Evolutionary conservation across 805 yeast genomes (phyloP).

Genomic region (Saccharomycodes ludwigii): DNA sequence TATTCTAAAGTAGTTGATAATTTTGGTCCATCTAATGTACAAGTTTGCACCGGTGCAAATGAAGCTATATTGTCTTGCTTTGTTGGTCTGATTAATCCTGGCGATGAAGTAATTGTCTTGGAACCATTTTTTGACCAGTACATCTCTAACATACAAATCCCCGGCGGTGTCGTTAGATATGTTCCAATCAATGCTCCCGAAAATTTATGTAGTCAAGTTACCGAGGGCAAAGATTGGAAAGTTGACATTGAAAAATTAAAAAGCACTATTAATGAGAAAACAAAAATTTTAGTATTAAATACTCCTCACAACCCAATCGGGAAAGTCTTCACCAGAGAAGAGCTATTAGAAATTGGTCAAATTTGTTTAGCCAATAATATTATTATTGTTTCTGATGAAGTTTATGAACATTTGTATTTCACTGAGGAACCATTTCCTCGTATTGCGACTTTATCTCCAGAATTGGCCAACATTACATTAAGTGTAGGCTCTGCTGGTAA

Average conservation of each 20-base stretch:
- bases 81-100: constrained; percentile 72
- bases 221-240: constrained; percentile 78
- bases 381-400: constrained; percentile 82
- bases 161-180: constrained; percentile 85
- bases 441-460: constrained; percentile 73
- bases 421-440: constrained; percentile 50
- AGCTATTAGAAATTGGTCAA: constrained; percentile 62
- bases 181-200: constrained; percentile 79
- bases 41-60: constrained; percentile 92
- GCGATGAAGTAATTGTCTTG: constrained; percentile 92
- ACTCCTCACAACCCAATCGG: constrained; percentile 97
- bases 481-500: constrained; percentile 97
- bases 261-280: constrained; percentile 55
- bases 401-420: constrained; percentile 82
- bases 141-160: constrained; percentile 82
- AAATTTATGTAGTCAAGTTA: constrained; percentile 48
- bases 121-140: constrained; percentile 98
- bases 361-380: constrained; percentile 79
- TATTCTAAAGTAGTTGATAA: constrained; percentile 51
- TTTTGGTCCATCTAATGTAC: constrained; percentile 29
- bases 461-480: constrained; percentile 63
- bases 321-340: constrained; percentile 69
- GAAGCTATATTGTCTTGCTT: constrained; percentile 84
- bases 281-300: constrained; percentile 79
- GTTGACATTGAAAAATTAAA: constrained; percentile 71